Evolutionary conservation across 2,329 filamentous ascomycete species (phyloP).

Genomic region (Botrytis pseudocinerea): DNA sequence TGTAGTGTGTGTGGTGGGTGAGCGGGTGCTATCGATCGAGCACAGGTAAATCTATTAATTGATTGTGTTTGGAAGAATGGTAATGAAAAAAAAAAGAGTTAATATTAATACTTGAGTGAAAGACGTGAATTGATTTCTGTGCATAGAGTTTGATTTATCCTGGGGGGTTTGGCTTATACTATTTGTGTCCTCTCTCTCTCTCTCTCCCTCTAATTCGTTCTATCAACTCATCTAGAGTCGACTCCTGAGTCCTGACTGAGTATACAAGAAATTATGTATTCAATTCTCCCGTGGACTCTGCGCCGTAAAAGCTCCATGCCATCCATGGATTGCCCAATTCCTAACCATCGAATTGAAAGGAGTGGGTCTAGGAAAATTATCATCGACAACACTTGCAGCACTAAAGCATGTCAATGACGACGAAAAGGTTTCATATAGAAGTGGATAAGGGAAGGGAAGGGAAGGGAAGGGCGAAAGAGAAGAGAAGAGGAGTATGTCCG

Average conservation of each 20-base stretch:
- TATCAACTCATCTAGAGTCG: background rate
- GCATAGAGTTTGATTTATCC: background rate
- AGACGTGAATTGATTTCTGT: background rate
- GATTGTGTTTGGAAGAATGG: background rate
- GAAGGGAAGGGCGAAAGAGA: background rate
- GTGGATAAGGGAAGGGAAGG: background rate
- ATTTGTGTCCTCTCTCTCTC: too few relatives aligned
- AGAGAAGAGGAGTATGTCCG: background rate
- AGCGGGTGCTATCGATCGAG: background rate
- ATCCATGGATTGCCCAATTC: background rate
- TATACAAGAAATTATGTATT: background rate
- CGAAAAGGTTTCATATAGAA: conserved; percentile 11
- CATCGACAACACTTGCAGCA: background rate
- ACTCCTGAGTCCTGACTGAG: too few relatives aligned
- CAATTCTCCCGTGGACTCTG: too few relatives aligned
- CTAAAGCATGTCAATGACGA: conserved; percentile 5
- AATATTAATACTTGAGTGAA: background rate
- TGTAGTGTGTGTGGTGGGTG: too few relatives aligned
- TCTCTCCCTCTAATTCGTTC: background rate
- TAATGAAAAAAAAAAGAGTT: too few relatives aligned
- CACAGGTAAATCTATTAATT: background rate
- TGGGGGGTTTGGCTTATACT: background rate
- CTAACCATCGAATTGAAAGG: background rate
- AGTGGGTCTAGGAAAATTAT: conserved; percentile 11
- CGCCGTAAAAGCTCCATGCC: too few relatives aligned